Conservation (phyloP, 2,329 filamentous ascomycete genomes). For the Septoria petroselini region DNA sequence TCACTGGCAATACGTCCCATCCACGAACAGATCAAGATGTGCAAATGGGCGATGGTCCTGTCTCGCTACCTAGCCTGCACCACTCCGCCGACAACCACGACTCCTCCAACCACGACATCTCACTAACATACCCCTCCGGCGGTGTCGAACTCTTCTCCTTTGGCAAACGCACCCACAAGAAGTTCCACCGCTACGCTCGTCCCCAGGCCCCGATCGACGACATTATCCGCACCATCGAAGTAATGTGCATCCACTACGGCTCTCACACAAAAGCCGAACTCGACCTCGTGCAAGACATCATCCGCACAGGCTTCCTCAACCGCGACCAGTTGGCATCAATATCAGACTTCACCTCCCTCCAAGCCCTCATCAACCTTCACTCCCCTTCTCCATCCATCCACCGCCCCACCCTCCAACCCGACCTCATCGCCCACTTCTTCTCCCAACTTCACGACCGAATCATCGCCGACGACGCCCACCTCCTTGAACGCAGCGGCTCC, state of each 20-base stretch:
- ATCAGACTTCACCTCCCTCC: background rate
- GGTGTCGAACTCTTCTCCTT: conserved; percentile 8
- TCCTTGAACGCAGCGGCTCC: conserved; percentile 74
- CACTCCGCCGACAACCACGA: conserved; percentile 17
- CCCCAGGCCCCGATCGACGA: conserved; percentile 10
- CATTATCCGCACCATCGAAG: conserved; percentile 10
- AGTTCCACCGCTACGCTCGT: conserved; percentile 13
- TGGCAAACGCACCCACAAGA: conserved; percentile 7
- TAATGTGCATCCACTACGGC: conserved; percentile 5
- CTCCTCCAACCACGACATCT: conserved; percentile 1
- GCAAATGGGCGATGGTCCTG: background rate
- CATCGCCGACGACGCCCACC: conserved; percentile 78
- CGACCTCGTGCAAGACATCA: background rate
- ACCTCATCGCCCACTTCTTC: conserved; percentile 60
- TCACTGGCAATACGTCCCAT: background rate
- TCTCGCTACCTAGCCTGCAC: conserved; percentile 2
- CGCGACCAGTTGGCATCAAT: background rate
- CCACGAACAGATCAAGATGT: conserved; percentile 1
- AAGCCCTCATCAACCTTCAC: background rate
- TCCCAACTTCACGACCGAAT: conserved; percentile 82
- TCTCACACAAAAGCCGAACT: background rate
- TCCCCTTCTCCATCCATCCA: background rate
- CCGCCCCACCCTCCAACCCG: conserved; percentile 44
- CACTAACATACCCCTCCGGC: conserved; percentile 11
- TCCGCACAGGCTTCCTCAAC: background rate